Conservation (phyloP, 345 rosid genomes). For the sweet orange (Citrus sinensis) region DNA sequence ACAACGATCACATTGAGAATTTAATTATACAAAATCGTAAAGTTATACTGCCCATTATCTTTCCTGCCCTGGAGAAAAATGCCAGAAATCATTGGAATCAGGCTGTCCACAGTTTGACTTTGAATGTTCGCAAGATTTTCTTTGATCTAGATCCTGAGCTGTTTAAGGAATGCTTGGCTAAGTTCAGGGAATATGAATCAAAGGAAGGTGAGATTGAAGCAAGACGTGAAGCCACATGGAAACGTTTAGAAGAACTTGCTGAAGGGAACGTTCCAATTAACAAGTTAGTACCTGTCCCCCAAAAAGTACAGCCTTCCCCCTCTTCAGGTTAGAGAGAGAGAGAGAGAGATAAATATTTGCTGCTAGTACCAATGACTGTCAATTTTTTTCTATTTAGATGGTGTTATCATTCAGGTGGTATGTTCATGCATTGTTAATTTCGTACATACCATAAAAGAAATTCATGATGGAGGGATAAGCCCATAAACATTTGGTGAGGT, state of each 20-base stretch:
- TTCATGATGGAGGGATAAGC: conserved; percentile 6
- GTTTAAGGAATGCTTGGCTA: conserved; percentile 52
- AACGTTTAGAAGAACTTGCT: conserved; percentile 61
- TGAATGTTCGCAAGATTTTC: conserved; percentile 63
- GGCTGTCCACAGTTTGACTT: conserved; percentile 64
- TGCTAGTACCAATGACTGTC: background rate
- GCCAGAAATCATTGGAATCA: conserved; percentile 69
- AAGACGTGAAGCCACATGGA: conserved; percentile 64
- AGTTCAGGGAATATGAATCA: conserved; percentile 54
- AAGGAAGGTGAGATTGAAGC: conserved; percentile 37
- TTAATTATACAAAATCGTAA: conserved; percentile 59
- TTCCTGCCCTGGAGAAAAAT: conserved; percentile 62
- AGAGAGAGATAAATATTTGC: background rate
- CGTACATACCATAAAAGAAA: background rate
- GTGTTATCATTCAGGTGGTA: conserved; percentile 7
- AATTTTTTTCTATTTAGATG: conserved; percentile 10
- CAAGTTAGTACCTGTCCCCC: conserved; percentile 23
- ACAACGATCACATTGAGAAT: conserved; percentile 69
- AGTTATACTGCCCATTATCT: conserved; percentile 59
- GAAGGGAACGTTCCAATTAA: conserved; percentile 21
- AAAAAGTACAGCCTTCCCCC: conserved; percentile 16
- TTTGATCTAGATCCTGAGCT: conserved; percentile 63
- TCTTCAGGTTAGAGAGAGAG: conserved; percentile 21
- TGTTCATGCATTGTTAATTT: background rate
- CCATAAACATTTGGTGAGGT: conserved; percentile 15